Conservation (phyloP, 345 rosid genomes). For the Nasturtium officinale region DNA sequence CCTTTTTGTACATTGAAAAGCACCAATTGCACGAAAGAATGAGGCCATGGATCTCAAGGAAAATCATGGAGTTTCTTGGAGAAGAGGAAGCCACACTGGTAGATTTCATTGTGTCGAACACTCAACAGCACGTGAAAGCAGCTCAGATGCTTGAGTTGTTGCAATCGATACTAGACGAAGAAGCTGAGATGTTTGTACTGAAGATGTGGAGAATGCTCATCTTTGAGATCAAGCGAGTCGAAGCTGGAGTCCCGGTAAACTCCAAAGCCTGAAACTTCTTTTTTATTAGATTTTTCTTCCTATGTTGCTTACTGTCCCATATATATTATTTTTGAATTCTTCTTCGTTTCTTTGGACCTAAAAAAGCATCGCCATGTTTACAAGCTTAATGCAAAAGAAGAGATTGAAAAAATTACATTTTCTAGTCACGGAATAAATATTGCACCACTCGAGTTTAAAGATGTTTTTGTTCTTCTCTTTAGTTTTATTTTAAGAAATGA, state of each 20-base stretch:
- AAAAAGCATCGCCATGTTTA: slow-evolving; percentile 24
- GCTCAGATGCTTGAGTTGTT: slow-evolving; percentile 89
- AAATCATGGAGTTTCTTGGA: slow-evolving; percentile 91
- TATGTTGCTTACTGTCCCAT: slow-evolving; percentile 12
- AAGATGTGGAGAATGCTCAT: slow-evolving; percentile 99
- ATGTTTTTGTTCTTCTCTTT: slow-evolving; percentile 17
- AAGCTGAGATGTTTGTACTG: slow-evolving; percentile 98
- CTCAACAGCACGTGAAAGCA: slow-evolving; percentile 85
- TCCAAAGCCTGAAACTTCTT: slow-evolving; percentile 52
- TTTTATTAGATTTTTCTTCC: neutral
- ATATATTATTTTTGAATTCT: slow-evolving; percentile 3
- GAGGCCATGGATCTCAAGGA: slow-evolving; percentile 99
- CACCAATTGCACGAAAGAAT: slow-evolving; percentile 87
- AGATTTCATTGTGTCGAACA: slow-evolving; percentile 83
- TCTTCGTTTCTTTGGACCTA: slow-evolving; percentile 22
- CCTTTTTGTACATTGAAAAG: slow-evolving; percentile 36
- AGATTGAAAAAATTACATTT: slow-evolving; percentile 1
- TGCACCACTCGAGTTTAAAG: slow-evolving; percentile 9
- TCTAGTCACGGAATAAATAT: slow-evolving; percentile 20
- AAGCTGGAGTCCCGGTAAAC: slow-evolving; percentile 70
- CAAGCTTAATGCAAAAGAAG: slow-evolving; percentile 32
- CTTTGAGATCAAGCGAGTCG: slow-evolving; percentile 90
- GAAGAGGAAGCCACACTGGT: slow-evolving; percentile 91
- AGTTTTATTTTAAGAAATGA: neutral
- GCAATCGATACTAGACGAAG: slow-evolving; percentile 85